Evolutionary conservation across 208 protist species (phyloP).

Genomic region (Acanthamoeba rhysodes): DNA sequence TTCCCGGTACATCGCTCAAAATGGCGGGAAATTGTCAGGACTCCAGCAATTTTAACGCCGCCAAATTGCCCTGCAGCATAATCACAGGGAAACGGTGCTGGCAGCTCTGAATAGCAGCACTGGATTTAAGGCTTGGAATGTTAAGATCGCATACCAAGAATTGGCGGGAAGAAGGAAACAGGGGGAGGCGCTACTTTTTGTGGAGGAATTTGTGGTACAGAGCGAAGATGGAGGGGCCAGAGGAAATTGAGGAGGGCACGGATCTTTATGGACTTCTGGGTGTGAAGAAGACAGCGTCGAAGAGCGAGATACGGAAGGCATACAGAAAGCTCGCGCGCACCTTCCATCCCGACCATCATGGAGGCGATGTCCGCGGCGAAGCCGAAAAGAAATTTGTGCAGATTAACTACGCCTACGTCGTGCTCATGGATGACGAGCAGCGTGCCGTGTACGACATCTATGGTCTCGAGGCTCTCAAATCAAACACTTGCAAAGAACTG

Average conservation of each 20-base stretch:
- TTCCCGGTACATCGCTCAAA: no score
- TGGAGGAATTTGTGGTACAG: not conserved
- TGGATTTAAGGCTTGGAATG: no score
- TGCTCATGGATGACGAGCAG: constrained; percentile 73
- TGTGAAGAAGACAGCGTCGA: not conserved
- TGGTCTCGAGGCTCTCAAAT: not conserved
- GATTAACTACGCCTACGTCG: constrained; percentile 46
- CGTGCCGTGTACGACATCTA: constrained; percentile 65
- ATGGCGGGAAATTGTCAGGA: no score
- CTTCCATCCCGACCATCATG: constrained; percentile 68
- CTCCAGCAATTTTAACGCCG: no score
- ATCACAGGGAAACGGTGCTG: no score
- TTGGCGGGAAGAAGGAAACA: not conserved
- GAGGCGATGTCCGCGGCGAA: not conserved
- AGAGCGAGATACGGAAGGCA: constrained; percentile 40
- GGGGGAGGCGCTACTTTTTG: not conserved
- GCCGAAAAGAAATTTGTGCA: constrained; percentile 59
- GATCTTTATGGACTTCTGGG: constrained; percentile 30
- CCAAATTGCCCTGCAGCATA: no score
- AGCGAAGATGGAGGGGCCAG: constrained; percentile 3
- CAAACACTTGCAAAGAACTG: constrained; percentile 43
- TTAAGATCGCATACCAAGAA: not conserved
- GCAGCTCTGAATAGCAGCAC: no score
- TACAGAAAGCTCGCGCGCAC: constrained; percentile 33
- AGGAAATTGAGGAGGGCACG: constrained; percentile 50